A percentile compares a stretch with the other conserved stretches of the same genome.
These are phyloP conservation scores for Pseudogymnoascus sp. DNA, from an alignment of 2,329 filamentous ascomycete species.

Conservation along the genomic window DNA sequence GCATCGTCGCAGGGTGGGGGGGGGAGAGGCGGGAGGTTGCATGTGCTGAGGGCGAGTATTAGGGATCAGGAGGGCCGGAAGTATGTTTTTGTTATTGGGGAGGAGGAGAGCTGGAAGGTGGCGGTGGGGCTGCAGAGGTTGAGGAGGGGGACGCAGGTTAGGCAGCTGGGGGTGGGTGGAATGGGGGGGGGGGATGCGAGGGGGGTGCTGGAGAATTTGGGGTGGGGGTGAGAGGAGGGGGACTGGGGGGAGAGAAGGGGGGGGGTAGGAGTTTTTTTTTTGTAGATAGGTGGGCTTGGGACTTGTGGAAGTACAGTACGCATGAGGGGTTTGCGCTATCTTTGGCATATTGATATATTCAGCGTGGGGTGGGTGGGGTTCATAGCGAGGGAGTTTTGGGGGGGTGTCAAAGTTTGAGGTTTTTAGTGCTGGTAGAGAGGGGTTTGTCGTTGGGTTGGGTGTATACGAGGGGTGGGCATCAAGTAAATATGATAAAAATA, in stretches of 20 bases:
- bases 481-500: neutral
- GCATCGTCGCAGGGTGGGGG: slow-evolving; percentile 40
- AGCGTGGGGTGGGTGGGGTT: neutral
- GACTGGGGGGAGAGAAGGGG: neutral
- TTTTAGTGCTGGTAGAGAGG: neutral
- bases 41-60: slow-evolving; percentile 55
- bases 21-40: slow-evolving; percentile 47
- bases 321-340: neutral
- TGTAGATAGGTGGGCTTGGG: neutral
- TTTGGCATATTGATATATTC: neutral
- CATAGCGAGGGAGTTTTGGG: neutral
- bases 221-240: slow-evolving; percentile 28
- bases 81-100: slow-evolving; percentile 55
- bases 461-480: neutral
- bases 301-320: neutral
- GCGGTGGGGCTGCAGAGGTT: slow-evolving; percentile 52
- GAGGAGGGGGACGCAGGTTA: slow-evolving; percentile 50
- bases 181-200: slow-evolving; percentile 47
- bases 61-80: slow-evolving; percentile 59
- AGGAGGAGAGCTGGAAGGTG: slow-evolving; percentile 62
- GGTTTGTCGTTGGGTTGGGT: neutral
- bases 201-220: slow-evolving; percentile 48
- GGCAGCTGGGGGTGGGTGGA: slow-evolving; percentile 49
- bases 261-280: neutral
- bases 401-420: neutral